Evolutionary conservation across 1,139 yeast genomes (phyloP).

Genomic region (Meyerozyma elateridarum): DNA sequence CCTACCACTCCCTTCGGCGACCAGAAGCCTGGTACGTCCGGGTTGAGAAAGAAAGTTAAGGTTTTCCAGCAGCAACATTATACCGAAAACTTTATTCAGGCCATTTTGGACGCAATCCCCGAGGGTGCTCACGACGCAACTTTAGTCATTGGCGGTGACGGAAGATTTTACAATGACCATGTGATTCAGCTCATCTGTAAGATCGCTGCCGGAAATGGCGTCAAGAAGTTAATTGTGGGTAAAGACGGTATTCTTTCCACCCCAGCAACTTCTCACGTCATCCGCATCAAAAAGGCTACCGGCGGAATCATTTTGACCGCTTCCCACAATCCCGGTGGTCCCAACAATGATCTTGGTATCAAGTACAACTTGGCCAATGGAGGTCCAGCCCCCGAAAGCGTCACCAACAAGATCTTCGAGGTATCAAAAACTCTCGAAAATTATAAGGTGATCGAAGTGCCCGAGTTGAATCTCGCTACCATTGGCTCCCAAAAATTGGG

Average conservation of each 20-base stretch:
- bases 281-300: conserved; percentile 72
- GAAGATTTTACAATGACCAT: conserved; percentile 81
- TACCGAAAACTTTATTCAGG: conserved; percentile 91
- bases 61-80: conserved; percentile 80
- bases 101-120: conserved; percentile 81
- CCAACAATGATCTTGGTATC: conserved; percentile 87
- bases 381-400: conserved; percentile 98
- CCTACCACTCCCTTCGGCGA: conserved; percentile 77
- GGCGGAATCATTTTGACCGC: conserved; percentile 98
- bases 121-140: conserved; percentile 76
- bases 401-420: conserved; percentile 82
- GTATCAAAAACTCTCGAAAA: conserved; percentile 53
- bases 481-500: conserved; percentile 54
- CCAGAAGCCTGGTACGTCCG: conserved; percentile 98
- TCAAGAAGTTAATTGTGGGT: conserved; percentile 78
- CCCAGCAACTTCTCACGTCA: conserved; percentile 92
- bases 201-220: conserved; percentile 91
- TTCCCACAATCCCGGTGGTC: conserved; percentile 99
- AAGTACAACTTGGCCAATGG: conserved; percentile 94
- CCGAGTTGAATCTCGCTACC: conserved; percentile 53
- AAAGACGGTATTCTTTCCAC: conserved; percentile 86
- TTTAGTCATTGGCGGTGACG: conserved; percentile 95
- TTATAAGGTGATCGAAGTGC: conserved; percentile 58
- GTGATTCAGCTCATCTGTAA: conserved; percentile 78
- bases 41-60: conserved; percentile 84